Evolutionary conservation across 106 monocot genomes (phyloP).

Genomic region (Dendrobium officinale): DNA sequence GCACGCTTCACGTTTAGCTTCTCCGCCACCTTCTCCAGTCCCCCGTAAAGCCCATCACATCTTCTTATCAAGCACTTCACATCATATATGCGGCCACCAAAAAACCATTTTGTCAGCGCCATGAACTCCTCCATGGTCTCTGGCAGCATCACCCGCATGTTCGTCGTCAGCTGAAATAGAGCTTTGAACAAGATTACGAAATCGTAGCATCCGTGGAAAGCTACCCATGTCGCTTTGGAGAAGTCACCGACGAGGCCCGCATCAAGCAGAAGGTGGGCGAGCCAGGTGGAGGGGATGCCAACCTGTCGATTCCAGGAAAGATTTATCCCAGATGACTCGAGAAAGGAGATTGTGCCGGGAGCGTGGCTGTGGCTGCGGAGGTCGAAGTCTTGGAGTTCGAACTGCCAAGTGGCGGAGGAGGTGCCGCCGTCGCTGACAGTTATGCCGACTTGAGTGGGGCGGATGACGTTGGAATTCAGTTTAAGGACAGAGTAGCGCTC

Average conservation of each 20-base stretch:
- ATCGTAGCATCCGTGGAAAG: too few species aligned
- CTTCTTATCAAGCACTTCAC: neutral
- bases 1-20: neutral
- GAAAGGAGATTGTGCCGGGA: too few species aligned
- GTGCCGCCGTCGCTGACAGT: neutral
- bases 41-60: neutral
- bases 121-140: neutral
- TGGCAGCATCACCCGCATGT: neutral
- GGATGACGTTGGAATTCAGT: neutral
- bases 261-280: neutral
- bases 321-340: too few species aligned
- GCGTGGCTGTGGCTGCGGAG: neutral
- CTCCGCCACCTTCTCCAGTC: neutral
- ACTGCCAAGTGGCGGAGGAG: neutral
- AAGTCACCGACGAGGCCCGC: neutral
- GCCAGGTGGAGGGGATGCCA: neutral
- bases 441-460: neutral
- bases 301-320: too few species aligned
- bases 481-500: constrained; percentile 2
- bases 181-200: neutral
- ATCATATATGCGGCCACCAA: neutral
- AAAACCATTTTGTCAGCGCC: neutral
- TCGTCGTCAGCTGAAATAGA: neutral
- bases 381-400: constrained; percentile 1
- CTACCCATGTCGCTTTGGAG: neutral